A percentile compares a stretch with the other conserved stretches of the same genome.
These are phyloP conservation scores for Didymella sp. DNA, from an alignment of 2,329 filamentous ascomycete species.

Conservation along the genomic window DNA sequence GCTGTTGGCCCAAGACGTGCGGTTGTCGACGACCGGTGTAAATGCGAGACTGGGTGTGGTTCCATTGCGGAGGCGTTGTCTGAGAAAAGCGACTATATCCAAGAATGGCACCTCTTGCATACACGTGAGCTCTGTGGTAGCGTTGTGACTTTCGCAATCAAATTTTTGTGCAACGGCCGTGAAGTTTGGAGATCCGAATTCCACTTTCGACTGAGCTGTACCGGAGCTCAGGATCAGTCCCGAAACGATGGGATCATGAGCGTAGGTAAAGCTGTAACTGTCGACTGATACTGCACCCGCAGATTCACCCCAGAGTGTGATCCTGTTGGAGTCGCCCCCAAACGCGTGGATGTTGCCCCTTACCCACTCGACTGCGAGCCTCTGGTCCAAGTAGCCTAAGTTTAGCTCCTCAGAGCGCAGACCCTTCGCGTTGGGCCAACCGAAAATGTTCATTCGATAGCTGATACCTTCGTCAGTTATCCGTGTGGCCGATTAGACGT, in stretches of 20 bases:
- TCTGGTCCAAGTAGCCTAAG: constrained; percentile 50
- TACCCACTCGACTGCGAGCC: constrained; percentile 50
- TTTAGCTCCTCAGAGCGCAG: constrained; percentile 42
- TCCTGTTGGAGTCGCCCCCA: constrained; percentile 44
- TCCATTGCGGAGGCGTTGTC: constrained; percentile 6
- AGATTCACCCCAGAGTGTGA: constrained; percentile 51
- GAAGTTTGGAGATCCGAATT: constrained; percentile 43
- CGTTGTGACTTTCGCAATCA: constrained; percentile 36
- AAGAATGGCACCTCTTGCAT: background rate
- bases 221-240: constrained; percentile 37
- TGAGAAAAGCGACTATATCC: background rate
- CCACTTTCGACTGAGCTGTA: constrained; percentile 18
- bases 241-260: constrained; percentile 55
- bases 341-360: constrained; percentile 49
- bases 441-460: constrained; percentile 51
- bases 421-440: constrained; percentile 48
- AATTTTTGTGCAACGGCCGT: constrained; percentile 47
- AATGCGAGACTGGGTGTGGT: constrained; percentile 37
- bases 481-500: background rate
- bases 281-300: constrained; percentile 53
- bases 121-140: constrained; percentile 15
- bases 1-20: constrained; percentile 45
- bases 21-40: constrained; percentile 36
- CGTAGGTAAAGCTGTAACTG: constrained; percentile 58
- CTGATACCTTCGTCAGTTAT: constrained; percentile 7